These are phyloP conservation scores for Raphanus sativus DNA, from an alignment of 345 rosid genomes.

Conservation along the genomic window DNA sequence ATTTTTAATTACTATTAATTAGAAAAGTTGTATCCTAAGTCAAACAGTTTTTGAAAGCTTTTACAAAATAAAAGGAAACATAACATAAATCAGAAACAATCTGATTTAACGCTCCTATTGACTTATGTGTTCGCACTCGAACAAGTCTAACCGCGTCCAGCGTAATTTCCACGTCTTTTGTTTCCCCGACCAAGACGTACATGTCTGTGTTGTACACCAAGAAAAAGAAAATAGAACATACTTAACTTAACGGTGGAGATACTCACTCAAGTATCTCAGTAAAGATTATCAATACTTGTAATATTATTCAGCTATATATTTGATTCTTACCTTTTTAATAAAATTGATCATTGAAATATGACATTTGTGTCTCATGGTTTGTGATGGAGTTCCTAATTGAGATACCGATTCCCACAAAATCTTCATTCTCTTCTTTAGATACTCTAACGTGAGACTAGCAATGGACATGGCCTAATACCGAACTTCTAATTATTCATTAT, in stretches of 20 bases:
- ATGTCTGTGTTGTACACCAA: slow-evolving; percentile 30
- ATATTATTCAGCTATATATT: background rate
- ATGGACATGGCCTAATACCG: slow-evolving; percentile 16
- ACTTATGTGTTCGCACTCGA: too few relatives aligned
- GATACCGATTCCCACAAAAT: too few relatives aligned
- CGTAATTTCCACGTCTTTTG: too few relatives aligned
- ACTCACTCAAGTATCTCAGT: background rate
- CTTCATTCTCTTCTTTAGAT: background rate
- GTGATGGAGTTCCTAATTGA: background rate
- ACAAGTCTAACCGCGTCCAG: too few relatives aligned
- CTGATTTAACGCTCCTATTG: too few relatives aligned
- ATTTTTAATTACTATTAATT: too few relatives aligned
- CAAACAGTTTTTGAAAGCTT: too few relatives aligned
- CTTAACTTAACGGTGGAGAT: background rate
- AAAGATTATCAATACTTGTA: background rate
- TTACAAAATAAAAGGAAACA: too few relatives aligned
- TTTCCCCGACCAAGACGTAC: background rate
- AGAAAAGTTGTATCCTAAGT: too few relatives aligned
- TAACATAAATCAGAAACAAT: too few relatives aligned
- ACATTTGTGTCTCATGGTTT: background rate
- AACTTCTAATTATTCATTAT: slow-evolving; percentile 17
- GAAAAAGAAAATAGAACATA: background rate
- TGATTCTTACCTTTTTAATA: background rate
- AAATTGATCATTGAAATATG: background rate
- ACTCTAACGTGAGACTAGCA: too few relatives aligned